phyloP scores from a whole-genome alignment of 1,284 basidiomycete species.

The Papiliotrema nemorosa region DNA sequence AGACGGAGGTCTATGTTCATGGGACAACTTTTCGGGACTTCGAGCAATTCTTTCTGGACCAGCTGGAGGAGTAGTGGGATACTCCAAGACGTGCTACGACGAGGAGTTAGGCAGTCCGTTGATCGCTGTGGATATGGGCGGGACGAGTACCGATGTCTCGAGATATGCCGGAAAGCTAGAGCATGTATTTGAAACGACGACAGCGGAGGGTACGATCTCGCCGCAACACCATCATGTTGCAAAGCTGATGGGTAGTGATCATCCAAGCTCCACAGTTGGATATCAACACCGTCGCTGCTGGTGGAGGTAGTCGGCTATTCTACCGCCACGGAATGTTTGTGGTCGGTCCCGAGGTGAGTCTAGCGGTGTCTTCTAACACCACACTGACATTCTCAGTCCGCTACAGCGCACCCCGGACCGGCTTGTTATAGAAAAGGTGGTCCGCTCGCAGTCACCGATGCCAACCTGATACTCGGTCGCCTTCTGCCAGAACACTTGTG shows the following conservation, averaged over 20 bases:
- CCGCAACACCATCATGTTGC: too few species aligned
- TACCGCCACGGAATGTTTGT: conserved; percentile 44
- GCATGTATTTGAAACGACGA: conserved; percentile 60
- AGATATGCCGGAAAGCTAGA: conserved; percentile 35
- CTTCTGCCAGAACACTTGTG: conserved; percentile 31
- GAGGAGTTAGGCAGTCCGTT: conserved; percentile 28
- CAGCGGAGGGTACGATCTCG: conserved; percentile 60
- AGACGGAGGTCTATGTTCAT: conserved; percentile 48
- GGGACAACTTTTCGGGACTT: conserved; percentile 36
- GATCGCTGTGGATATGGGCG: conserved; percentile 56
- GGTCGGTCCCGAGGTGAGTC: conserved; percentile 27
- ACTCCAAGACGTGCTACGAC: conserved; percentile 43
- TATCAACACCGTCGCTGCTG: conserved; percentile 48
- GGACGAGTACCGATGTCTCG: conserved; percentile 56
- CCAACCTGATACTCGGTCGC: conserved; percentile 48
- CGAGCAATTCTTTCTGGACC: conserved; percentile 49
- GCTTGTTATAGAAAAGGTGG: conserved; percentile 49
- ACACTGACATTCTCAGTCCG: conserved; percentile 31
- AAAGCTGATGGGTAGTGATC: conserved; percentile 11
- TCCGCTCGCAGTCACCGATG: conserved; percentile 48
- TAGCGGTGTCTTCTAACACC: neutral
- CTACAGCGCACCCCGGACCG: conserved; percentile 36
- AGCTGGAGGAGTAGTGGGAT: conserved; percentile 56
- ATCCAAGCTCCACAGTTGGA: conserved; percentile 32
- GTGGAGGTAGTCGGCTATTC: conserved; percentile 45